Evolutionary conservation across 176 grass and related monocot genomes (phyloP), one percentile per base, ranked within the genome.

Genomic region (Triticum monococcum): DNA sequence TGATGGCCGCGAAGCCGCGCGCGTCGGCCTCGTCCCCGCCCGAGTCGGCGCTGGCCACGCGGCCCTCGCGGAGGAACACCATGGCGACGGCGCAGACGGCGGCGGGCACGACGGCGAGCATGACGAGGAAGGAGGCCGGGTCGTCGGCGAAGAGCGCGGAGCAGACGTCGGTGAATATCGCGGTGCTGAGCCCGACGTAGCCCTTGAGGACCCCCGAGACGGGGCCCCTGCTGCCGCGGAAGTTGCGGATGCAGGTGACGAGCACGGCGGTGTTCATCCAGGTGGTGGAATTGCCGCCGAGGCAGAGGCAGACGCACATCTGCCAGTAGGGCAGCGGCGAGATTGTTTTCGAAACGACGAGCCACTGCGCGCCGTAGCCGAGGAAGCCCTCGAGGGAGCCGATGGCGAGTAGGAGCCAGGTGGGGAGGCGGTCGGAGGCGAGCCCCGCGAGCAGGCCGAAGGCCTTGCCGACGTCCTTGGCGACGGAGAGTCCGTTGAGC

Each of bases 221-320:
- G 18, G 94, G 97, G 0, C 97, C 97, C 56, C 94, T 79, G 80
- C 87, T 99, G 36, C 88, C 81, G 2, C 97, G 90, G 87, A 99
- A 99, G 91, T 96, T 99, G 79, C 97, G 94, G 83, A 99, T 99
- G 85, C 90, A 99, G 20, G 94, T 99, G 77, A 99, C 97, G 72
- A 99, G 93, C 48, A 99, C 97, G 66, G 97, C 94, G 57, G 97
- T 99, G 94, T 99, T 99, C 97, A 99, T 99, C 97, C 97, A 99
- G 3, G 97, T 96, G 64, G 97, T 93, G 89, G 92, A 92, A 84
- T 98, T 98, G 17, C 97, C 97, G 12, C 97, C 97, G 65, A 99
- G 82, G 92, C 97, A 99, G 81, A 99, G 86, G 90, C 92, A 90
- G 72, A 96, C 80, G 82, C 94, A 96, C 97, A 99, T 99, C 97